phyloP scores from a whole-genome alignment of 1,139 yeast genomes.

The Lodderomyces elongisporus region DNA sequence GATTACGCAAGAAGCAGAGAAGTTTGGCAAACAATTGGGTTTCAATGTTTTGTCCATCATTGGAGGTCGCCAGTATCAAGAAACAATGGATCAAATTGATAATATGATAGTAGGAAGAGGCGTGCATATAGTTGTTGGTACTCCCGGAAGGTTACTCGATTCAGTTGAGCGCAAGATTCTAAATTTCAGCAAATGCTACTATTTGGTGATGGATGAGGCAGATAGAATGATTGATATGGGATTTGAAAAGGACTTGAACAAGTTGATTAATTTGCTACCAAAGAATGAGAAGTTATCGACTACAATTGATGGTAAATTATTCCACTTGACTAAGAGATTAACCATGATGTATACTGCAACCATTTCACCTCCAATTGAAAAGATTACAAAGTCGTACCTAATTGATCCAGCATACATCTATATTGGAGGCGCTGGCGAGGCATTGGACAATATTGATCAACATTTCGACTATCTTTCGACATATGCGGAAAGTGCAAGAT shows the following conservation, averaged over 20 bases:
- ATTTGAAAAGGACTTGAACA: conserved; percentile 72
- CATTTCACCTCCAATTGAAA: conserved; percentile 70
- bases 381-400: conserved; percentile 58
- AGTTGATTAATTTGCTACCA: conserved; percentile 50
- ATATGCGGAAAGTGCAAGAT: conserved; percentile 14
- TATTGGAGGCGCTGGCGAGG: conserved; percentile 67
- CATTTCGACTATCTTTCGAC: conserved; percentile 47
- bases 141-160: conserved; percentile 88
- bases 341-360: conserved; percentile 96
- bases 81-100: conserved; percentile 45
- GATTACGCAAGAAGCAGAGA: conserved; percentile 61
- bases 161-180: conserved; percentile 65
- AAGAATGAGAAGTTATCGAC: conserved; percentile 18
- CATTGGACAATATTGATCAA: conserved; percentile 66
- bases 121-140: conserved; percentile 81
- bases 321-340: conserved; percentile 24
- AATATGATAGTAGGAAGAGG: conserved; percentile 39
- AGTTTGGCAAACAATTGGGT: conserved; percentile 39
- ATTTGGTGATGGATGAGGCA: conserved; percentile 84
- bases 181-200: conserved; percentile 57
- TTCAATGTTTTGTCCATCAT: conserved; percentile 64
- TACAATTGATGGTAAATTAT: conserved; percentile 22
- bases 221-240: conserved; percentile 96
- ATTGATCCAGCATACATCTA: conserved; percentile 57
- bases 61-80: conserved; percentile 87